Percentiles rank a stretch among this genome's conserved stretches.
These are phyloP conservation scores for Cordia subcordata DNA, from an alignment of 257 asterid genomes.

Conservation along the genomic window DNA sequence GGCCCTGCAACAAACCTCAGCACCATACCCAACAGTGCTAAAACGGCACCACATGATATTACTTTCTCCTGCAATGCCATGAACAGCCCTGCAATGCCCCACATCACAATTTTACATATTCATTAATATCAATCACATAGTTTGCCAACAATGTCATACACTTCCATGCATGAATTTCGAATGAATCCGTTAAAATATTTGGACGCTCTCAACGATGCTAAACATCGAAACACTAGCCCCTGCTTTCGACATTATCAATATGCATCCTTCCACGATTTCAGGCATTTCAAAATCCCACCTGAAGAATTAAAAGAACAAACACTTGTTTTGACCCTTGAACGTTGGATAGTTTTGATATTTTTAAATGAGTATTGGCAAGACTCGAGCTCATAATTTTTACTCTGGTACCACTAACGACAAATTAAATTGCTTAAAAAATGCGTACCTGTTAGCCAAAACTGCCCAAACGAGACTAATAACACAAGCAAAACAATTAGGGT, in stretches of 20 bases:
- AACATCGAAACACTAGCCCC: conserved; percentile 63
- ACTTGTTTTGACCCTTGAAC: too few species aligned
- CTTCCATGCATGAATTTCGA: neutral
- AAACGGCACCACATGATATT: conserved; percentile 41
- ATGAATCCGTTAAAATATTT: neutral
- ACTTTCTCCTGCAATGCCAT: conserved; percentile 52
- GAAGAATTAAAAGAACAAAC: neutral
- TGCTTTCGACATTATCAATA: conserved; percentile 54
- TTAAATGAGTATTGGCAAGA: too few species aligned
- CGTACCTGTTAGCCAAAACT: conserved; percentile 48
- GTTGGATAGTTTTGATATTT: too few species aligned
- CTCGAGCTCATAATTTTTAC: too few species aligned
- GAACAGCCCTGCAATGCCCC: conserved; percentile 37
- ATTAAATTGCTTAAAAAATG: neutral
- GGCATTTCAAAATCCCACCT: conserved; percentile 64
- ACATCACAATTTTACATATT: neutral
- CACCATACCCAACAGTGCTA: conserved; percentile 36
- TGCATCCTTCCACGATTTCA: conserved; percentile 43
- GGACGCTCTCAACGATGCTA: conserved; percentile 44
- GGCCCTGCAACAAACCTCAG: conserved; percentile 50
- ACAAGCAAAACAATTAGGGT: conserved; percentile 58
- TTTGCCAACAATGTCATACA: neutral
- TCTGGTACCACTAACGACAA: too few species aligned
- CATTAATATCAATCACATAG: neutral
- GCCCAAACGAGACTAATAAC: conserved; percentile 50